Conservation (phyloP, 2,329 filamentous ascomycete genomes). For the Colletotrichum sp. region DNA sequence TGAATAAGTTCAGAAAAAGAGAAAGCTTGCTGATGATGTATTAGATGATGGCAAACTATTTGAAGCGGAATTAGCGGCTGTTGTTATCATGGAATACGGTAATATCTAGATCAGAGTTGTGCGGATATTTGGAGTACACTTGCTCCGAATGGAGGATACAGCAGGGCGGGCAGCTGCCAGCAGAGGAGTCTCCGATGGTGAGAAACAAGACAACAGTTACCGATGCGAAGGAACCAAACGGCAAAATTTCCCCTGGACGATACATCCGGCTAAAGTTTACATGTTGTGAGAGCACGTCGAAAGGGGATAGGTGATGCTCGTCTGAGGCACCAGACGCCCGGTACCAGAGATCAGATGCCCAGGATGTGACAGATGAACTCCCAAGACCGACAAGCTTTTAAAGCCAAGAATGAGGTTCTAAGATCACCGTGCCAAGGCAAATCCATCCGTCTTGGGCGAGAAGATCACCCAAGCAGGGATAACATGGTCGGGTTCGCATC, state of each 20-base stretch:
- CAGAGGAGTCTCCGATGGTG: not conserved
- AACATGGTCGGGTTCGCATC: not conserved
- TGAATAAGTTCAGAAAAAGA: accelerated
- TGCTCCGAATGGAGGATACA: not conserved
- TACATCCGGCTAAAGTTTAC: not conserved
- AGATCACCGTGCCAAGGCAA: not conserved
- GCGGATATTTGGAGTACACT: not conserved
- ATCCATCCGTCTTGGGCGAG: not conserved
- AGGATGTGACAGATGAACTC: not conserved
- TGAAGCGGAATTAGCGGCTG: accelerated
- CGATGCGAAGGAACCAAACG: not conserved
- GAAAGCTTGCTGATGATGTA: not conserved
- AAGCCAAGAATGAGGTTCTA: not conserved
- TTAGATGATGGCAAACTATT: not conserved
- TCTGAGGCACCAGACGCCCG: not conserved
- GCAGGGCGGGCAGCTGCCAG: not conserved
- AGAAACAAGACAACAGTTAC: not conserved
- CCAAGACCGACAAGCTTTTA: not conserved
- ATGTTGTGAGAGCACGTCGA: not conserved
- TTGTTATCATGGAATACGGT: not conserved
- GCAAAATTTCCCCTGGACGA: not conserved
- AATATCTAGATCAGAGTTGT: not conserved
- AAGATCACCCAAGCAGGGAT: not conserved
- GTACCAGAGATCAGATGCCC: not conserved
- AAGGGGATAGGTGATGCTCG: not conserved